These are phyloP conservation scores for Yamadazyma triangularis DNA, from an alignment of 1,139 yeast genomes.

Conservation along the genomic window DNA sequence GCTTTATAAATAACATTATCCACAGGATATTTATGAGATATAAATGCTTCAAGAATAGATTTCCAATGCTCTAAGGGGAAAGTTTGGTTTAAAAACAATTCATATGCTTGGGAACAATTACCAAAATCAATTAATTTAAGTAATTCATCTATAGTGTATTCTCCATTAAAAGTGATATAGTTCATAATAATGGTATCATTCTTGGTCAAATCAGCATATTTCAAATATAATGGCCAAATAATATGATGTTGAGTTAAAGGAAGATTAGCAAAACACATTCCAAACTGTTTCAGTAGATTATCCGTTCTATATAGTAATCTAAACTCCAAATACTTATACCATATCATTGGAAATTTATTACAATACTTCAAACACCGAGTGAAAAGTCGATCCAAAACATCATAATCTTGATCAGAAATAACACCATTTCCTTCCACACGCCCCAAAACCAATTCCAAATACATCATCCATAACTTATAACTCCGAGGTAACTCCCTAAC, in stretches of 20 bases:
- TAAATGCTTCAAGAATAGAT: no score
- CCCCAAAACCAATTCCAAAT: constrained; percentile 38
- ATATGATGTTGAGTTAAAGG: constrained; percentile 50
- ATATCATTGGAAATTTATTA: neutral
- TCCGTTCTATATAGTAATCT: neutral
- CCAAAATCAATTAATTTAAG: no score
- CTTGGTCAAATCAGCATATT: constrained; percentile 54
- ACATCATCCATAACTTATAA: constrained; percentile 51
- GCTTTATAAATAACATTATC: no score
- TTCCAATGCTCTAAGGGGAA: no score
- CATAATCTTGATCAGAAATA: neutral
- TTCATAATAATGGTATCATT: no score
- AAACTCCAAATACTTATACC: neutral
- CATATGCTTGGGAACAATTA: no score
- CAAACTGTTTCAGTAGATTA: neutral
- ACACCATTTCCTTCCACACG: constrained; percentile 5
- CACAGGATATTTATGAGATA: no score
- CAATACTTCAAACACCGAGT: no score
- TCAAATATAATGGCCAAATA: constrained; percentile 58
- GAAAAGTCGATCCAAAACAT: neutral
- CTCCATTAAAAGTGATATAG: no score
- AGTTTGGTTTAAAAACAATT: no score
- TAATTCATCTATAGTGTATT: no score
- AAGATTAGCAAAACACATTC: constrained; percentile 42
- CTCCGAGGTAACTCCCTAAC: constrained; percentile 44